phyloP scores from a whole-genome alignment of 2,329 filamentous ascomycete genomes.

The Dothiorella sarmentorum region DNA sequence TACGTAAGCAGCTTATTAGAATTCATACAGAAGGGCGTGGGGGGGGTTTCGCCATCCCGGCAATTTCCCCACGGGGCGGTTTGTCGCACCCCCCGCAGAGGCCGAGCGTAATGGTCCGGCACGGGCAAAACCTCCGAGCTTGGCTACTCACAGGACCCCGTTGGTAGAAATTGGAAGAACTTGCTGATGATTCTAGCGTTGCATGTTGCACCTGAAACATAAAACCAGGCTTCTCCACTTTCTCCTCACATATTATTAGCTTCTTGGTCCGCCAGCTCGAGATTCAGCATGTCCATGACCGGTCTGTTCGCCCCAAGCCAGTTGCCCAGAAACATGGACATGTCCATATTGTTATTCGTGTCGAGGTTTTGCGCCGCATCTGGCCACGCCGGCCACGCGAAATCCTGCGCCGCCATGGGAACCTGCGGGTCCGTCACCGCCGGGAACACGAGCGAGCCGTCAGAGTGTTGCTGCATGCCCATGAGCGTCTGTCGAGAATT shows the following conservation, averaged over 20 bases:
- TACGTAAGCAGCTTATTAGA: no score
- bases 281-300: conserved; percentile 10
- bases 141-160: no score
- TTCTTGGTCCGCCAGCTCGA: not conserved
- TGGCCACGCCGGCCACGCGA: conserved; percentile 1
- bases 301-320: conserved; percentile 8
- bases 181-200: no score
- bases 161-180: no score
- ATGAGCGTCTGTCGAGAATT: conserved; percentile 19
- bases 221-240: no score
- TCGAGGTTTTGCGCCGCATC: not conserved
- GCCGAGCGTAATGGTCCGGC: not conserved
- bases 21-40: no score
- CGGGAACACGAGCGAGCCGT: conserved; percentile 24
- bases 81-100: not conserved
- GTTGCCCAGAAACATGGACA: conserved; percentile 12
- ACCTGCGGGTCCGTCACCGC: conserved; percentile 25
- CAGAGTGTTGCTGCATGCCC: conserved; percentile 19
- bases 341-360: not conserved
- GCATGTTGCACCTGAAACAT: no score
- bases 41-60: no score
- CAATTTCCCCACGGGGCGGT: no score
- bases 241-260: not conserved
- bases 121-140: not conserved
- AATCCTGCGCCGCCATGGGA: conserved; percentile 28